These are phyloP conservation scores for Solanum infundibuliforme DNA, from an alignment of 257 asterid genomes.

Conservation along the genomic window DNA sequence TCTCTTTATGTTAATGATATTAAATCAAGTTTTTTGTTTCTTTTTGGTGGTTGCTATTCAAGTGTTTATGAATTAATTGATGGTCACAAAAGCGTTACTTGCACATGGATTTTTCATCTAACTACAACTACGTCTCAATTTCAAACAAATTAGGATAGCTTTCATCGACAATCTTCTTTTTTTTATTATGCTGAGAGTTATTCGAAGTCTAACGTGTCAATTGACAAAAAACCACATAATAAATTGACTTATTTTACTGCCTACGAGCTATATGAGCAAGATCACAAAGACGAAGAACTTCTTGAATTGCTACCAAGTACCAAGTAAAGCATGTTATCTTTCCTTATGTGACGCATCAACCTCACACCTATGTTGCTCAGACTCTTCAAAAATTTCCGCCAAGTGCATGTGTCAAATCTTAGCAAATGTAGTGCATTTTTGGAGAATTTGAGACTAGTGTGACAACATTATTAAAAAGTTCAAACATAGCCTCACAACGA, in stretches of 20 bases:
- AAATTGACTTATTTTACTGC: background rate
- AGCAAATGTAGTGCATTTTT: background rate
- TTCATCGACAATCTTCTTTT: background rate
- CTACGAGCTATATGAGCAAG: background rate
- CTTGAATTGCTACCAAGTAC: background rate
- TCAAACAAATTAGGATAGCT: background rate
- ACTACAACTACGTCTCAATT: background rate
- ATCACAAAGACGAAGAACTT: background rate
- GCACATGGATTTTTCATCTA: background rate
- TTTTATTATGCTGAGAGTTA: background rate
- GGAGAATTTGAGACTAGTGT: rapidly evolving
- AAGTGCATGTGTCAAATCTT: background rate
- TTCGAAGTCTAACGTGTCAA: background rate
- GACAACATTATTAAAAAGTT: background rate
- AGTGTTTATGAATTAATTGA: background rate
- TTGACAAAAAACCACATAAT: background rate
- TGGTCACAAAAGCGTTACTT: background rate
- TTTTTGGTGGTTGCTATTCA: background rate
- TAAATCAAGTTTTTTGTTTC: background rate
- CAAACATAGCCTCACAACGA: background rate
- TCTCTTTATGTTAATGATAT: background rate
- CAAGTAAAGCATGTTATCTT: background rate
- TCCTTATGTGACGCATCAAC: background rate
- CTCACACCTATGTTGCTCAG: rapidly evolving
- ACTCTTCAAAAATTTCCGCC: background rate